A percentile compares a stretch with the other conserved stretches of the same genome.
Evolutionary conservation across 2,329 filamentous ascomycete species (phyloP).

Genomic region (Epicoccum sorghinum): DNA sequence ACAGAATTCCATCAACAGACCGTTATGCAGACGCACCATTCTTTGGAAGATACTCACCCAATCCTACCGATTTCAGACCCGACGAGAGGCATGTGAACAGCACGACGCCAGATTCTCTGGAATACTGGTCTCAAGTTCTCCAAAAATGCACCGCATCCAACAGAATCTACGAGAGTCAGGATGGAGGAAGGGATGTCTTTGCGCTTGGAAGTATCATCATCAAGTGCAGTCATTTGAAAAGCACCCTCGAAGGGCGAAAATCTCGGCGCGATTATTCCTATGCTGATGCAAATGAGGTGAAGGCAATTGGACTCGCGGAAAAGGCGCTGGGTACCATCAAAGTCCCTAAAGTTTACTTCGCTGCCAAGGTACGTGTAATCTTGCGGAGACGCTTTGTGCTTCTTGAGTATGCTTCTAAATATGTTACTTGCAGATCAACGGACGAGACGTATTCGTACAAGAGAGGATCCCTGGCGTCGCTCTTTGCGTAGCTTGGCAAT

Average conservation of each 20-base stretch:
- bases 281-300: neutral
- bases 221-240: neutral
- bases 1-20: neutral
- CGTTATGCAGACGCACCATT: neutral
- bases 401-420: too few relatives aligned
- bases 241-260: neutral
- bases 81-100: neutral
- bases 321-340: neutral
- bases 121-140: neutral
- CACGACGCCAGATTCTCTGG: neutral
- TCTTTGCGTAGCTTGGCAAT: too few relatives aligned
- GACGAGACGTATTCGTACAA: too few relatives aligned
- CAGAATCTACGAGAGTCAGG: neutral
- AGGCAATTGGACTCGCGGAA: neutral
- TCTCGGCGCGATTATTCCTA: neutral
- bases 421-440: too few relatives aligned
- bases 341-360: too few relatives aligned
- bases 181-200: neutral
- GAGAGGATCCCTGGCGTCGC: too few relatives aligned
- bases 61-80: neutral
- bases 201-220: neutral
- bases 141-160: neutral
- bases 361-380: neutral
- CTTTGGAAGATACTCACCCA: neutral
- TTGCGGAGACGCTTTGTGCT: too few relatives aligned